Evolutionary conservation across 805 yeast species (phyloP).

Genomic region (Sugiyamaella mastotermitis): DNA sequence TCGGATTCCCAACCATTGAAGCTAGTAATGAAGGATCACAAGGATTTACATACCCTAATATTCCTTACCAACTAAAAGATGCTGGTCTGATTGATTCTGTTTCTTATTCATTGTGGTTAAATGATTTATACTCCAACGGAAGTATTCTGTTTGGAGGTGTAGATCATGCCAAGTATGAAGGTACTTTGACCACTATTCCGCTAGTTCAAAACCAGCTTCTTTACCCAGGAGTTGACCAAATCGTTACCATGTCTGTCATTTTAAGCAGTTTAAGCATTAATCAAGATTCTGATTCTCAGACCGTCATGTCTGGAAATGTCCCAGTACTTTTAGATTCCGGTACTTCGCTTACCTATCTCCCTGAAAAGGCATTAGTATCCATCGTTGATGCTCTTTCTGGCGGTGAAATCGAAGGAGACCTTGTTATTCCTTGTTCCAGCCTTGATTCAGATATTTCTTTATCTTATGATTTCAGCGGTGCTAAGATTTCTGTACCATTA

Average conservation of each 20-base stretch:
- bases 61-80: slow-evolving; percentile 31
- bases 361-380: slow-evolving; percentile 23
- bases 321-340: slow-evolving; percentile 22
- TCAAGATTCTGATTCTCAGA: slow-evolving; percentile 2
- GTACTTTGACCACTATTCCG: slow-evolving; percentile 26
- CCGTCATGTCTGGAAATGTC: slow-evolving; percentile 6
- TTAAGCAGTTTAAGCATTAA: not conserved
- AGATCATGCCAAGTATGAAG: slow-evolving; percentile 37
- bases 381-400: slow-evolving; percentile 27
- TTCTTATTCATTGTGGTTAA: slow-evolving; percentile 44
- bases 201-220: slow-evolving; percentile 4
- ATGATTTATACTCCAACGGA: slow-evolving; percentile 31
- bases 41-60: slow-evolving; percentile 21
- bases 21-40: slow-evolving; percentile 23
- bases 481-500: slow-evolving; percentile 23
- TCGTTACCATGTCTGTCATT: slow-evolving; percentile 4
- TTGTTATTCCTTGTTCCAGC: not conserved
- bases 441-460: slow-evolving; percentile 4
- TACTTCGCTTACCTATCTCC: slow-evolving; percentile 21
- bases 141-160: slow-evolving; percentile 39
- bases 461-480: slow-evolving; percentile 21
- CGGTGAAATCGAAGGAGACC: not conserved
- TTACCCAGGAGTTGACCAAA: not conserved
- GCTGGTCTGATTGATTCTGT: slow-evolving; percentile 36
- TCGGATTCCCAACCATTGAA: slow-evolving; percentile 31